Base-by-base conservation (phyloP, 257 asterid species). In the Mitragyna speciosa region DNA sequence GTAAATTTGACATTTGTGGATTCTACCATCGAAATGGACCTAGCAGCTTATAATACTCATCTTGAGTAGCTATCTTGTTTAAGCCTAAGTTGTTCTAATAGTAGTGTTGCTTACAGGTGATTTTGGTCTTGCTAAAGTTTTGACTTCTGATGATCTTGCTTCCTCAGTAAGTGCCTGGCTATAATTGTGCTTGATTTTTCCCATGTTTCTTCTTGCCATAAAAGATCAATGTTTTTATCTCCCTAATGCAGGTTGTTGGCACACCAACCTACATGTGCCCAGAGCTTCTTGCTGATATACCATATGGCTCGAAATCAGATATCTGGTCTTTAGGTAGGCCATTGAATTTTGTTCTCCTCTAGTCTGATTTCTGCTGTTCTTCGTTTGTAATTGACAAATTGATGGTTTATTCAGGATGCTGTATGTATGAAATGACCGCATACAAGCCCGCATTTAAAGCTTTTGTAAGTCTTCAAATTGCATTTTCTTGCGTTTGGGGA, bases 241-340 rank as follows among this genome's bases (percentile, higher is more conserved):
- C 28, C 74, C 54, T 61, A 36, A 47, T 88, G 83, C 91, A 94
- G 99, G 97, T 96, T 6, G 99, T 96, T 88, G 99, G 99, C 61
- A 96, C 99, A 52, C 99, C 99, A 28, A 96, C 96, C 87, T 96
- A 96, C 88, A 96, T 96, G 99, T 94, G 99, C 87, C 99, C 98
- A 0, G 98, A 96, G 91, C 99, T 96, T 86, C 99, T 96, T 75
- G 99, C 98, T 12, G 99, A 96, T 85, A 92, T 96, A 90, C 99
- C 99, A 39, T 96, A 96, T 69, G 99, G 99, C 78, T 94, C 93
- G 75, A 96, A 96, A 83, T 96, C 99, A 6, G 98, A 96, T 84
- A 96, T 96, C 79, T 96, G 99, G 99, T 96, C 99, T 77, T 83
- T 96, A 84, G 99, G 99, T 93, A 85, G 86, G 72, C 74, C 52